Conservation (phyloP, 2,329 filamentous ascomycete genomes). For the Juglanconis oblonga region DNA sequence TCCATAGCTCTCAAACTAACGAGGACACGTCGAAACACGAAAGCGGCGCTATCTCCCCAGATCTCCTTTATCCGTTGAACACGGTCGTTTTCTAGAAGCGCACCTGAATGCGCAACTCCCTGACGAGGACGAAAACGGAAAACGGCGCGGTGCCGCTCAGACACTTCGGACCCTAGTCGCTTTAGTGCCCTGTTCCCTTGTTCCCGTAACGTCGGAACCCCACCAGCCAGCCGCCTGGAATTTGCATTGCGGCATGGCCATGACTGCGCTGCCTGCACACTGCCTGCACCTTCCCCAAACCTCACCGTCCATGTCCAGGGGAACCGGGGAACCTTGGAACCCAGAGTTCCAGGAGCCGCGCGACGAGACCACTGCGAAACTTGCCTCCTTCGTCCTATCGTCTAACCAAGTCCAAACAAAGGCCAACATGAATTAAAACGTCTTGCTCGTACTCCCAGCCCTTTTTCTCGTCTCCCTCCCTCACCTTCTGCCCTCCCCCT, state of each 20-base stretch:
- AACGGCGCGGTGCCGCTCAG: neutral
- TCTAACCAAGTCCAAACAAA: neutral
- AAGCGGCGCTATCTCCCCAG: too few relatives aligned
- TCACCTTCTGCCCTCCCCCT: neutral
- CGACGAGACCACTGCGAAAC: neutral
- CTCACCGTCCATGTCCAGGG: neutral
- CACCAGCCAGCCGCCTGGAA: neutral
- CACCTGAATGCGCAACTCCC: neutral
- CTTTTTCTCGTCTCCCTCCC: neutral
- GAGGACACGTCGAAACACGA: too few relatives aligned
- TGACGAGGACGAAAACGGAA: too few relatives aligned
- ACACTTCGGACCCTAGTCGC: too few relatives aligned
- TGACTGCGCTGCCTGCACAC: too few relatives aligned
- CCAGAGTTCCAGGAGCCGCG: neutral
- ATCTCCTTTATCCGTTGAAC: too few relatives aligned
- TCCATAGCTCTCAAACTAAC: too few relatives aligned
- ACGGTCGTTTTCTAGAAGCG: neutral
- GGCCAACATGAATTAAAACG: neutral
- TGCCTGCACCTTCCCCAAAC: neutral
- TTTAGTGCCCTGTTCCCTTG: neutral
- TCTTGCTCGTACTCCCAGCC: neutral
- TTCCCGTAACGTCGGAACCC: neutral
- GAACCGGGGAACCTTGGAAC: neutral
- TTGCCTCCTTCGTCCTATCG: neutral
- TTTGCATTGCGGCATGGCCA: neutral